Percentiles rank a stretch among this genome's conserved stretches.
Evolutionary conservation across 352 stramenopile species (phyloP).

Genomic region (Phytophthora palmivora): DNA sequence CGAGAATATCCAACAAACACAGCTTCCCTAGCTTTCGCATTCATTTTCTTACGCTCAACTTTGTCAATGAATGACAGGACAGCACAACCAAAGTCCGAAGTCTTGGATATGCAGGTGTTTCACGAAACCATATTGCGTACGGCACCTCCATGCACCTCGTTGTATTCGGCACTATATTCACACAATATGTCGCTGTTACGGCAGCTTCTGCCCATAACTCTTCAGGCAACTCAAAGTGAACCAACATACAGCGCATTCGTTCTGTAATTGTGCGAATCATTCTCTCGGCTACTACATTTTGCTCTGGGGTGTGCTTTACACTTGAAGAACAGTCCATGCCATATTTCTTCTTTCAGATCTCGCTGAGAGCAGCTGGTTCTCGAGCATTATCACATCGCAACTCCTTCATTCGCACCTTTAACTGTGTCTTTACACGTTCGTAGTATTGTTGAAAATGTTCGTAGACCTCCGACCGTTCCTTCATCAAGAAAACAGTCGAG

Average conservation of each 20-base stretch:
- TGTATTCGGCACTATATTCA: constrained; percentile 21
- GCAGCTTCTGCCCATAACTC: constrained; percentile 28
- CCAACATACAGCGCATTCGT: constrained; percentile 22
- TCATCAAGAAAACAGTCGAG: constrained; percentile 15
- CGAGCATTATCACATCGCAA: constrained; percentile 17
- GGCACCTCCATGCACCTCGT: constrained; percentile 11
- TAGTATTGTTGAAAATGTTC: constrained; percentile 18
- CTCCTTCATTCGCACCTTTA: constrained; percentile 26
- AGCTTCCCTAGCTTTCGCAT: constrained; percentile 5
- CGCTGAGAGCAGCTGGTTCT: constrained; percentile 2
- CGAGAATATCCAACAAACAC: constrained; percentile 14
- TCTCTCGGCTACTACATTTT: constrained; percentile 29
- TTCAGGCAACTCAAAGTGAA: constrained; percentile 21
- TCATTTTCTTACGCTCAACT: constrained; percentile 15
- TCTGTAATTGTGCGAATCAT: constrained; percentile 32
- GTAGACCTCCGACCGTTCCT: constrained; percentile 21
- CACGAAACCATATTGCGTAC: constrained; percentile 14
- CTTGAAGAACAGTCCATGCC: constrained; percentile 20
- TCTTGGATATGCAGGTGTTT: constrained; percentile 2
- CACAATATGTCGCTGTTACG: constrained; percentile 16
- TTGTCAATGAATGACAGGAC: constrained; percentile 9
- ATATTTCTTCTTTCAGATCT: constrained; percentile 5
- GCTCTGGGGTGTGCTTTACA: constrained; percentile 27
- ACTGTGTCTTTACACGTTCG: constrained; percentile 13
- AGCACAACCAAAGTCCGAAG: constrained; percentile 16